Evolutionary conservation across 495 filamentous ascomycete species (phyloP).

Genomic region (Tetracladium marchalianum): DNA sequence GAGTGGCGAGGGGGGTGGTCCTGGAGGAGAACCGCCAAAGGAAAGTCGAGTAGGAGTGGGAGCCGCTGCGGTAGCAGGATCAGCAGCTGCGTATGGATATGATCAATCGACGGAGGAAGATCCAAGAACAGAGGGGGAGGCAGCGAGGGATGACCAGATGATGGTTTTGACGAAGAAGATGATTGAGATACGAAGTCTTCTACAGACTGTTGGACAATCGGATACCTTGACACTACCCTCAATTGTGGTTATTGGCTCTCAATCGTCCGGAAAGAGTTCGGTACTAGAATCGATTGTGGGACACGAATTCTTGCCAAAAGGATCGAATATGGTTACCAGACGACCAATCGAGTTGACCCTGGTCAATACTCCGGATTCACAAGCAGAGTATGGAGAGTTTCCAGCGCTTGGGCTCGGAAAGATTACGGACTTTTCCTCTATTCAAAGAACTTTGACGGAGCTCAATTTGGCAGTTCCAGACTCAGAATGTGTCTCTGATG

Average conservation of each 20-base stretch:
- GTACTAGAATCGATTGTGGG: constrained; percentile 96
- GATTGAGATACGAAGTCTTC: constrained; percentile 93
- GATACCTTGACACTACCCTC: constrained; percentile 79
- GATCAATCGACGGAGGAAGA: constrained; percentile 59
- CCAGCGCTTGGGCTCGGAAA: constrained; percentile 83
- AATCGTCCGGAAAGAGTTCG: constrained; percentile 97
- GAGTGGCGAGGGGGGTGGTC: constrained; percentile 32
- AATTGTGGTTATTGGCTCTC: constrained; percentile 96
- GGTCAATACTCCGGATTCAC: constrained; percentile 85
- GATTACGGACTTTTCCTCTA: constrained; percentile 85
- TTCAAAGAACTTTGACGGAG: constrained; percentile 89
- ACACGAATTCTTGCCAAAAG: constrained; percentile 96
- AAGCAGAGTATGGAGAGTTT: constrained; percentile 94
- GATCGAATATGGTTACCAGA: constrained; percentile 95
- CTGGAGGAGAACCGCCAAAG: constrained; percentile 42
- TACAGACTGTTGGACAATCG: constrained; percentile 85
- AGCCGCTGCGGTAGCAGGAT: constrained; percentile 43
- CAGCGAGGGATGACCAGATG: constrained; percentile 93
- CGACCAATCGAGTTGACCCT: constrained; percentile 94
- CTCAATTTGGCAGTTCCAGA: constrained; percentile 89
- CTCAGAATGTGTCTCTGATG: constrained; percentile 84
- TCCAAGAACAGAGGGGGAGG: constrained; percentile 39
- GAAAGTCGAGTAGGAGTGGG: constrained; percentile 51
- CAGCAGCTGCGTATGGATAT: constrained; percentile 69
- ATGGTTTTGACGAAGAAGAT: constrained; percentile 98